Base-by-base conservation (phyloP, 2,329 filamentous ascomycete species). In the Penicillium sp. region DNA sequence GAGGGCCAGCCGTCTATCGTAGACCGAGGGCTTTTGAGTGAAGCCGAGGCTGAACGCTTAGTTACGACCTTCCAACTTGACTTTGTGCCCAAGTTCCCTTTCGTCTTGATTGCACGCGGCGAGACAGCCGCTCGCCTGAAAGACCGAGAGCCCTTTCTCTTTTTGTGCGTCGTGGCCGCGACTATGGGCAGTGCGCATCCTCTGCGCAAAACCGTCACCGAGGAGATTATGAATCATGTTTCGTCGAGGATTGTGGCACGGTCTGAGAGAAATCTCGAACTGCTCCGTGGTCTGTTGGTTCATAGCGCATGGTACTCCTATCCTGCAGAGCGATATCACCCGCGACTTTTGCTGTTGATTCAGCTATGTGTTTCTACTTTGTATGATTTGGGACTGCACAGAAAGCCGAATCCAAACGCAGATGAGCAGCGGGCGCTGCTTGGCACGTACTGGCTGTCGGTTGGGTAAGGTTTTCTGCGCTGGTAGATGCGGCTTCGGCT, bases 251-350 rank as follows among this genome's bases (percentile, higher is more conserved):
- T 55, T 27, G 46, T 56, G 21, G 41, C 26, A 37, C 37, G 37
- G 4, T 55, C 52, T 3, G 53, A 56, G 48, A 50, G 53, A 27
- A 56, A 47, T 36, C 44, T 55, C 4, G 53, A 56, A 27, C 31
- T 55, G 28, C 53, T 54, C 15, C 48, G 46, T 31, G 53, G 52
- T 37, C 36, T 55, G 23, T 33, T 56, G 21, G 41, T 56, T 27
- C 39, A 54, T 29, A 38, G 39, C 23, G 48, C 53, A 37, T 56
- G 53, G 53, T 55, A 55, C 39, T 47, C 48, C 15, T 56, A 55
- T 39, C 52, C 53, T 27, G 48, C 44, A 29, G 52, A 55, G 36
- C 48, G 18, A 39, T 33, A 51, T 27, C 52, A 56, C 19, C 50
- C 52, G 20, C 50, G 46, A 16, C 50, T 56, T 15, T 42, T 55